A percentile compares a stretch with the other conserved stretches of the same genome.
Conservation (phyloP, 495 filamentous ascomycete genomes). For the Xylaria intraflava region DNA sequence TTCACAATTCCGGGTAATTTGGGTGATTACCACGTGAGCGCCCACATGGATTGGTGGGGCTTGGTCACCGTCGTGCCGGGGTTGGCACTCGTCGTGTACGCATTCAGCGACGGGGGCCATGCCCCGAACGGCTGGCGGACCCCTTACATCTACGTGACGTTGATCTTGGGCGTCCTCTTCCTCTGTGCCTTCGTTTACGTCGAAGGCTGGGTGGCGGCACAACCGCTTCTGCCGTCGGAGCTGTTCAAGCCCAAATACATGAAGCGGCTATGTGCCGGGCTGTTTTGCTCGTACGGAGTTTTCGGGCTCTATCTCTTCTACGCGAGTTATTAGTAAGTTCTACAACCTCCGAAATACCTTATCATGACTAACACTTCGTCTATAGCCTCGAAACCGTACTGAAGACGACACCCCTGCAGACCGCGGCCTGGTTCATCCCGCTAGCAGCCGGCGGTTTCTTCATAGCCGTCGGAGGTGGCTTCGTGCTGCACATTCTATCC, state of each 20-base stretch:
- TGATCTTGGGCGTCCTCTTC: slow-evolving; percentile 52
- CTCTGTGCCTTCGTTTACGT: slow-evolving; percentile 59
- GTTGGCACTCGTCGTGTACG: slow-evolving; percentile 66
- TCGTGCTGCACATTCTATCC: slow-evolving; percentile 68
- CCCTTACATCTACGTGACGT: slow-evolving; percentile 60
- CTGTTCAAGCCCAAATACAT: slow-evolving; percentile 71
- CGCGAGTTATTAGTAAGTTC: slow-evolving; percentile 65
- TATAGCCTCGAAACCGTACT: slow-evolving; percentile 60
- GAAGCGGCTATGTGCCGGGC: slow-evolving; percentile 55
- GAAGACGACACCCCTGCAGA: slow-evolving; percentile 56
- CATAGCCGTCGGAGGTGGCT: slow-evolving; percentile 63
- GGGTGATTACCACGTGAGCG: slow-evolving; percentile 28
- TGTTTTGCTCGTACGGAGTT: slow-evolving; percentile 71
- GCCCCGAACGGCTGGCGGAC: slow-evolving; percentile 65
- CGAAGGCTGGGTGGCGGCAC: slow-evolving; percentile 66
- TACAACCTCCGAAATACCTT: not conserved
- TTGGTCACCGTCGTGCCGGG: slow-evolving; percentile 56
- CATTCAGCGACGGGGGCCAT: slow-evolving; percentile 68
- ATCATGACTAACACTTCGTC: slow-evolving; percentile 6
- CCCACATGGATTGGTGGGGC: slow-evolving; percentile 66
- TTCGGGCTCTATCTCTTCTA: slow-evolving; percentile 76
- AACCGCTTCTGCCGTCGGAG: slow-evolving; percentile 68
- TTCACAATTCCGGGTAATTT: slow-evolving; percentile 62
- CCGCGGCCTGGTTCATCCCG: slow-evolving; percentile 73
- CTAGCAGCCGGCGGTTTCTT: slow-evolving; percentile 70